Percentiles rank a stretch among this genome's conserved stretches.
These are phyloP conservation scores for Echium plantagineum DNA, from an alignment of 257 asterid genomes.

Conservation along the genomic window DNA sequence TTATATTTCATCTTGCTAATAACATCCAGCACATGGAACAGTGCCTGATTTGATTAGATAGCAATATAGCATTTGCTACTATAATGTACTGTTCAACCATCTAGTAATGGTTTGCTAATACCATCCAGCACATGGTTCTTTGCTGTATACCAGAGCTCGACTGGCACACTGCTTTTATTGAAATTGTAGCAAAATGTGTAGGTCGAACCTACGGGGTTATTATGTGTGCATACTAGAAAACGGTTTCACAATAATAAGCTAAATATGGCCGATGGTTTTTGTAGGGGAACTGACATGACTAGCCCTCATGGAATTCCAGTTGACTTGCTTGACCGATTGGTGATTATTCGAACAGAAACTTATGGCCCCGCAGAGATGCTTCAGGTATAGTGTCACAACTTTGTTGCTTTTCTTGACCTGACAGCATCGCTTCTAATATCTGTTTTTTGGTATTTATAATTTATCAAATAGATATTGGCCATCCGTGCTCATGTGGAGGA, in stretches of 20 bases:
- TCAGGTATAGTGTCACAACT: slow-evolving; percentile 40
- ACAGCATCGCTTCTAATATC: background rate
- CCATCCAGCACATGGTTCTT: too few species aligned
- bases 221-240: too few species aligned
- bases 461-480: slow-evolving; percentile 57
- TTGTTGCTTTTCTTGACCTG: background rate
- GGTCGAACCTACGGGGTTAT: too few species aligned
- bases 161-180: too few species aligned
- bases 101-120: too few species aligned
- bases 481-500: slow-evolving; percentile 97
- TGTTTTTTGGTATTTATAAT: slow-evolving; percentile 4
- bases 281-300: slow-evolving; percentile 90
- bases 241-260: background rate
- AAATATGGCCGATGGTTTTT: background rate
- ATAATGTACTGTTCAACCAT: too few species aligned
- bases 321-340: slow-evolving; percentile 84
- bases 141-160: too few species aligned
- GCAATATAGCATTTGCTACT: too few species aligned
- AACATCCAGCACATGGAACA: too few species aligned
- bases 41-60: too few species aligned
- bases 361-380: slow-evolving; percentile 98
- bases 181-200: too few species aligned
- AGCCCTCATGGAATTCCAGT: slow-evolving; percentile 97
- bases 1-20: too few species aligned
- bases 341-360: slow-evolving; percentile 79